Conservation (phyloP, 2,329 filamentous ascomycete species). For the Laburnicola sp. region DNA sequence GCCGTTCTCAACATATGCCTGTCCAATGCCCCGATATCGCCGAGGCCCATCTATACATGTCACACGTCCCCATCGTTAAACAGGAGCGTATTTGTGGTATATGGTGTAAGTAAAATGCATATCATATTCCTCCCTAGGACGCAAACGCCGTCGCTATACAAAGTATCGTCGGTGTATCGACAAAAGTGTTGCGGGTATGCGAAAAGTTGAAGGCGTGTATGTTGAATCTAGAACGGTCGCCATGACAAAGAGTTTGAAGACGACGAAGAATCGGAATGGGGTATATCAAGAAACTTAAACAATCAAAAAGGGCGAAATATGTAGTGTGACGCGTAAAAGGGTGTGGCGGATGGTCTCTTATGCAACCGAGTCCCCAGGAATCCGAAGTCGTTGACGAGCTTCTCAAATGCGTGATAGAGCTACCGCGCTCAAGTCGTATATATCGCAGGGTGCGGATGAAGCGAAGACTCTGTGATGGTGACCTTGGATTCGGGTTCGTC, state of each 20-base stretch:
- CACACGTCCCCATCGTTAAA: not conserved
- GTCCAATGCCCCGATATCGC: not conserved
- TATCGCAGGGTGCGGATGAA: conserved; percentile 14
- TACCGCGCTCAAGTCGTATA: conserved; percentile 24
- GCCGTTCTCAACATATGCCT: not conserved
- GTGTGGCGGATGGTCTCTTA: conserved; percentile 9
- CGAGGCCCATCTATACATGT: not conserved
- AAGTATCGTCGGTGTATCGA: not conserved
- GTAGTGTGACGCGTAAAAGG: conserved; percentile 1
- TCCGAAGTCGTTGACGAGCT: conserved; percentile 39
- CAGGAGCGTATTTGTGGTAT: not conserved
- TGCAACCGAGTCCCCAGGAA: conserved; percentile 39
- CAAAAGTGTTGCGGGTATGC: too few relatives aligned
- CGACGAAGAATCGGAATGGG: not conserved
- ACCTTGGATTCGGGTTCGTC: conserved; percentile 31
- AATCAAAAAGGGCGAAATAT: conserved; percentile 5
- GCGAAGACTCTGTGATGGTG: conserved; percentile 28
- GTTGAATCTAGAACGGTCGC: not conserved
- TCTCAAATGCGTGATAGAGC: conserved; percentile 26
- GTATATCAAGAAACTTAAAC: conserved; percentile 6
- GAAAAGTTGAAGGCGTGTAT: not conserved
- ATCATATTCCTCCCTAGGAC: not conserved
- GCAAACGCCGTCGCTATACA: conserved; percentile 11
- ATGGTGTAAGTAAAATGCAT: not conserved
- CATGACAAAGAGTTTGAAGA: not conserved